A percentile compares a stretch with the other conserved stretches of the same genome.
Evolutionary conservation across 257 asterid genomes (phyloP).

Genomic region (Echites panduratus): DNA sequence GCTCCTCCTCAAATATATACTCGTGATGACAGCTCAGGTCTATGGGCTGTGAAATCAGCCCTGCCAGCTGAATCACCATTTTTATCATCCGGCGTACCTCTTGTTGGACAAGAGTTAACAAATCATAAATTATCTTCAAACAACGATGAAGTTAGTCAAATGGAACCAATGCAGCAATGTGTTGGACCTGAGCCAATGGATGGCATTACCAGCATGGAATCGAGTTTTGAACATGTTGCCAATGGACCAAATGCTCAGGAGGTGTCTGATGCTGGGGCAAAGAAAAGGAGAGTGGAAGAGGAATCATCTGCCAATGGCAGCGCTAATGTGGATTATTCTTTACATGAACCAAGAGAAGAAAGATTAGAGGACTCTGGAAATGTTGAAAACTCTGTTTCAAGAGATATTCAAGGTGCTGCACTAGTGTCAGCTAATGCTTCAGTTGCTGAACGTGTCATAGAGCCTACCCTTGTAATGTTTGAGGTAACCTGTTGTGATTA

Average conservation of each 20-base stretch:
- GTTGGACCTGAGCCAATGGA: slow-evolving; percentile 51
- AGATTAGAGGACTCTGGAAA: slow-evolving; percentile 49
- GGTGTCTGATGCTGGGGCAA: slow-evolving; percentile 74
- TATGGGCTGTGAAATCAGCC: slow-evolving; percentile 74
- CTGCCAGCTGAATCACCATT: slow-evolving; percentile 58
- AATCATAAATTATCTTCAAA: slow-evolving; percentile 40
- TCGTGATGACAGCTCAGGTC: slow-evolving; percentile 83
- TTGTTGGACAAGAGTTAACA: slow-evolving; percentile 34
- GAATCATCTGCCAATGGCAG: slow-evolving; percentile 61
- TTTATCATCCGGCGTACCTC: slow-evolving; percentile 31
- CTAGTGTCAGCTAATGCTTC: slow-evolving; percentile 75
- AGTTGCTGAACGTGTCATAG: slow-evolving; percentile 81
- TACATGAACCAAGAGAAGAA: slow-evolving; percentile 61
- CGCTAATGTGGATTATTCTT: slow-evolving; percentile 42
- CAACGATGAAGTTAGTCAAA: slow-evolving; percentile 41
- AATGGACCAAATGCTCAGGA: slow-evolving; percentile 51
- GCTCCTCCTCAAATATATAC: slow-evolving; percentile 86
- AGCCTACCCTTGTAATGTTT: slow-evolving; percentile 95
- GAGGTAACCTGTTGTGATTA: slow-evolving; percentile 46
- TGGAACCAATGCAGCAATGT: slow-evolving; percentile 59
- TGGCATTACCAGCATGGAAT: slow-evolving; percentile 76
- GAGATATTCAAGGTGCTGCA: slow-evolving; percentile 66
- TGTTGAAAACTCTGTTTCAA: slow-evolving; percentile 40
- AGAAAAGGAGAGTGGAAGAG: slow-evolving; percentile 76
- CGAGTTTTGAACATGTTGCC: slow-evolving; percentile 52